Base-by-base conservation (phyloP, 495 filamentous ascomycete genomes). In the Penicillium diatomitis region DNA sequence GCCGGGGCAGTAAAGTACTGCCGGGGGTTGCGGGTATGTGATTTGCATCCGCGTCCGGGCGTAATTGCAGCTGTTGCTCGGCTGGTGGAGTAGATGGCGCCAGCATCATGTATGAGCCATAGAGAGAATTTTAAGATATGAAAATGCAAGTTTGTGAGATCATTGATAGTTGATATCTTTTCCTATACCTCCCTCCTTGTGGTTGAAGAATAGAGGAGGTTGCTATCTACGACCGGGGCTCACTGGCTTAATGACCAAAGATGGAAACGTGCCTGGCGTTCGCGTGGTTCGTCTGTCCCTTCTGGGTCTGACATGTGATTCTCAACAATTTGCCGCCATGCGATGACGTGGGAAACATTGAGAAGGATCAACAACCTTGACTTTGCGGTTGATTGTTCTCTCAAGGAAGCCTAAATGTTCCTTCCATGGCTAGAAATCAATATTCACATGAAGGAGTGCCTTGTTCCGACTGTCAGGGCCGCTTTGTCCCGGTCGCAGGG, bases 1-100 rank as follows among this genome's bases (percentile, higher is more conserved):
- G 76, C 9, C 72, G 57, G 7, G 86, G 85, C 0, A 90, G 76
- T 4, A 90, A 75, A 2, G 85, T 85, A 28, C 69, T 62, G 30
- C 80, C 78, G 8, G 72, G 61, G 0, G 56, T 61, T 29, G 65
- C 56, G 39, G 64, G 60, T 30, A 51, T 49, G 56, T 68, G 60
- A 41, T 45, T 60, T 43, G 61, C 51, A 37, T 40, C 47, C 32
- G 49, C 41, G 33, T 46, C 48, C 45, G 27, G n/a, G n/a, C 10
- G 29, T 28, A 46, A 4, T 12, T 46, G 33, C 44, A n/a, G 3
- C 37, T 52, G 55, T 33, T 47, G 32, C 20, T 56, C 42, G 20
- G 38, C 34, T 8, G 10, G 41, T 44, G 41, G 41, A 44, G 43
- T 50, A 47, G 44, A 48, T 45, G 46, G 36, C 48, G 48, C 47